Evolutionary conservation across 2,329 filamentous ascomycete species (phyloP), one percentile per base, ranked within the genome.

Genomic region (Phaeosphaeriaceae sp.): DNA sequence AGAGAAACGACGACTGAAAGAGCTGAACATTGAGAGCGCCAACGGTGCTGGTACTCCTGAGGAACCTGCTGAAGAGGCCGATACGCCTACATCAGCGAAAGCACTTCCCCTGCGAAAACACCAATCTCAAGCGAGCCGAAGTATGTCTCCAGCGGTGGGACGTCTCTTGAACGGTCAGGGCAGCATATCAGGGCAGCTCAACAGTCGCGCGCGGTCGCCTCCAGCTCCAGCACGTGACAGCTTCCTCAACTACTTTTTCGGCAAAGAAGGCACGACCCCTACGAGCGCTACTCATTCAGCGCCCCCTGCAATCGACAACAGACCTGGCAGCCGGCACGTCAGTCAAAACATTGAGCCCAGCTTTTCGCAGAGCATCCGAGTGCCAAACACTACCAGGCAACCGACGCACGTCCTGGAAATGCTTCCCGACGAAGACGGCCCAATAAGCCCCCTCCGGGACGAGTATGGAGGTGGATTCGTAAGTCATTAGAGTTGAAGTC

Each of bases 171-270:
- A 90, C 70, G 89, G 71, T 58, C 72, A 77, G 54, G 85, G 84
- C 59, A 71, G 68, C 63, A 84, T 93, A 61, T 82, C 88, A 35
- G 84, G 88, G 30, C 85, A 89, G 11, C 80, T 93, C 69, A 93
- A 93, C 11, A 78, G 78, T 56, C 84, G 90, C 54, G 83, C 87
- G 35, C 81, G 81, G 30, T 90, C 89, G 46, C 88, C 89, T 11
- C 84, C 87, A 30, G 24, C 47, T 26, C 84, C 85, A n/a, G 60
- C 92, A 43, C 88, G 90, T 62, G 95, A 99, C 79, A 96, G 93
- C 0, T 99, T 99, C 83, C 80, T 99, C 62, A 98, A 94, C 80
- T 99, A 99, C 80, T 99, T 99, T 81, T 99, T 99, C 72, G 94
- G 95, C 70, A 98, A 99, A 76, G 95, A 99, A 61, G 92, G 92